Evolutionary conservation across 306 rosid genomes (phyloP), one percentile per base, ranked within the genome.

Genomic region (Parietaria judaica): DNA sequence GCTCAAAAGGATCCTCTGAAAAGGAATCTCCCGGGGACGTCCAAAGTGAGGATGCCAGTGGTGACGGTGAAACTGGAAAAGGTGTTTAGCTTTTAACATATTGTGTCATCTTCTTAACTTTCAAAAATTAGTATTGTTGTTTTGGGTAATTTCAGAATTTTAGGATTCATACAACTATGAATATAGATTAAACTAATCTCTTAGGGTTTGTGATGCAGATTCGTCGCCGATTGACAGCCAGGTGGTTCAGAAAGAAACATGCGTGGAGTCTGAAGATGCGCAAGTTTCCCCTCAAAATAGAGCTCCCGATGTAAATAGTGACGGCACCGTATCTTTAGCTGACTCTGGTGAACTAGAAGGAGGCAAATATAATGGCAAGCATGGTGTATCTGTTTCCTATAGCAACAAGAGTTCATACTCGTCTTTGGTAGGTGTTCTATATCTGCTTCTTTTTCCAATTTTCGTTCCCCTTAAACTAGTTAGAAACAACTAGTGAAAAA

Each of bases 351-450:
- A 82, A 66, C 56, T 51, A 64, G 81, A 79, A 70, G 73, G 80
- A 56, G 75, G 78, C 74, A 88, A 78, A 60, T 80, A 76, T 69
- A 75, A 78, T 78, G 63, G 82, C 14, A 86, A 81, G 61, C 56
- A 60, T 65, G 78, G 88, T 58, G 73, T 60, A 53, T 81, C 95
- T 16, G 83, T 88, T 12, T 76, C 70, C 41, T 65, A 69, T 14
- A 95, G 81, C 60, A 89, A 86, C 70, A 92, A 76, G 84, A 86
- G 79, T 74, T 78, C 67, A 37, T 89, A 94, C 75, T 79, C 91
- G 9, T 79, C 99, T 70, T 61, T 71, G 90, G 99, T 94, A 70
- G 74, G 97, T 74, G 47, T 65, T 57, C 50, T 44, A 2, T 70
- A 43, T 60, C 61, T 51, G 31, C 46, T 70, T 39, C 38, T 16